Conservation (phyloP, 2,329 filamentous ascomycete genomes). For the Emergomyces pasteurianus region DNA sequence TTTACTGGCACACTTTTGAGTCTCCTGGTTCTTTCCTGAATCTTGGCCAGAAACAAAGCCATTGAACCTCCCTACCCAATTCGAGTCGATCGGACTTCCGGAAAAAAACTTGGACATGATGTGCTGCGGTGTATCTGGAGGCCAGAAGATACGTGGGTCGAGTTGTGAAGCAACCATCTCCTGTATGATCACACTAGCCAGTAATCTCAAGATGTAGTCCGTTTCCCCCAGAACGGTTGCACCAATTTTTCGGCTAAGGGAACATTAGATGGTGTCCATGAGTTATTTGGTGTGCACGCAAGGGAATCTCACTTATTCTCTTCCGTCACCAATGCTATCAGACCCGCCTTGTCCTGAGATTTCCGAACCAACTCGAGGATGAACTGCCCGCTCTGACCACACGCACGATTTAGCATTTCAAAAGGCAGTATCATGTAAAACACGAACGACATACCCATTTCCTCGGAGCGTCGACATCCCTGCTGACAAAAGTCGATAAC, state of each 20-base stretch:
- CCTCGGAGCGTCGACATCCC: conserved; percentile 2
- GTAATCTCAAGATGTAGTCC: conserved; percentile 12
- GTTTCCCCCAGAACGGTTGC: conserved; percentile 7
- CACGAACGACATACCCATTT: conserved; percentile 12
- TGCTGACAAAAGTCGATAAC: conserved; percentile 2
- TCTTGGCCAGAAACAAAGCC: not conserved
- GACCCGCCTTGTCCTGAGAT: conserved; percentile 4
- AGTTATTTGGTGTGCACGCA: not conserved
- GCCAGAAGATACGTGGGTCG: conserved; percentile 5
- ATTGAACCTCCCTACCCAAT: not conserved
- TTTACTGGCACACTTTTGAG: not conserved
- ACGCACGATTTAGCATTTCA: conserved; percentile 5
- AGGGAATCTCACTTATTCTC: not conserved
- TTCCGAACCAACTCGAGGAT: conserved; percentile 14
- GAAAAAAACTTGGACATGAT: not conserved
- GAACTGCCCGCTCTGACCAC: conserved; percentile 15
- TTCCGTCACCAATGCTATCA: not conserved
- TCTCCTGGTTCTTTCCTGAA: not conserved
- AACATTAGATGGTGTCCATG: not conserved
- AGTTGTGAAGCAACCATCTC: conserved; percentile 4
- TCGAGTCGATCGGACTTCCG: not conserved
- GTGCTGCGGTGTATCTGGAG: not conserved
- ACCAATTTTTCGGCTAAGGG: conserved; percentile 4
- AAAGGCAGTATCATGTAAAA: not conserved
- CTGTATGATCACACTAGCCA: conserved; percentile 14